Evolutionary conservation across 2,329 filamentous ascomycete species (phyloP), one percentile per base, ranked within the genome.

Genomic region (Aspergillus fumigatiaffinis): DNA sequence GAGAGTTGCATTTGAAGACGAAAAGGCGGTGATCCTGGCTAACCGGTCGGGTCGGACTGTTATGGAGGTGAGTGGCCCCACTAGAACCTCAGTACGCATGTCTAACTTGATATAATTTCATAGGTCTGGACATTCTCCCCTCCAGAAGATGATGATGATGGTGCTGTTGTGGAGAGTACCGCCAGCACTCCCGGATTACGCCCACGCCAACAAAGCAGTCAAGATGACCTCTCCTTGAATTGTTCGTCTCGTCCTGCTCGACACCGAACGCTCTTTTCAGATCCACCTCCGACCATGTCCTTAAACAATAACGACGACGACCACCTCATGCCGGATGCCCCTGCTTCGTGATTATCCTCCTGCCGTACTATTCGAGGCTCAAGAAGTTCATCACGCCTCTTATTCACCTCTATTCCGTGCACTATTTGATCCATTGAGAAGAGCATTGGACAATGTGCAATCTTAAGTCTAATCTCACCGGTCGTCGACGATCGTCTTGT

Each of bases 1-100:
- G 94, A 85, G 94, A 58, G 93, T 99, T 35, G 94, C 95, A 0
- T 99, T 99, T 72, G 94, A 99, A 71, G 93, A 96, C 63, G 94
- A 99, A 76, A 97, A 97, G 75, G 96, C 93, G 57, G 93, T 99
- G 29, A 93, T 96, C 32, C 90, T 99, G 82, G 94, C 94, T 8
- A 88, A 91, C 66, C 84, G 93, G 59, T 86, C 86, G 53, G 88
- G 87, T 55, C 87, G 92, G 61, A 97, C 95, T 0, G 89, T 97
- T 61, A 99, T 99, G 94, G 94, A 99, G 87, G 93, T 95, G 87
- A 73, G 46, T 25, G 21, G 44, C 52, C 8, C 25, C 26, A 46
- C 41, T 44, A 49, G 10, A 7, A 20, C 20, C 54, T 29, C 41
- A 4, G 28, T 52, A 54, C 50, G 8, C 41, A 3, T 41, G 32